Conservation (phyloP, 306 rosid genomes). For the Amphicarpaea edgeworthii region DNA sequence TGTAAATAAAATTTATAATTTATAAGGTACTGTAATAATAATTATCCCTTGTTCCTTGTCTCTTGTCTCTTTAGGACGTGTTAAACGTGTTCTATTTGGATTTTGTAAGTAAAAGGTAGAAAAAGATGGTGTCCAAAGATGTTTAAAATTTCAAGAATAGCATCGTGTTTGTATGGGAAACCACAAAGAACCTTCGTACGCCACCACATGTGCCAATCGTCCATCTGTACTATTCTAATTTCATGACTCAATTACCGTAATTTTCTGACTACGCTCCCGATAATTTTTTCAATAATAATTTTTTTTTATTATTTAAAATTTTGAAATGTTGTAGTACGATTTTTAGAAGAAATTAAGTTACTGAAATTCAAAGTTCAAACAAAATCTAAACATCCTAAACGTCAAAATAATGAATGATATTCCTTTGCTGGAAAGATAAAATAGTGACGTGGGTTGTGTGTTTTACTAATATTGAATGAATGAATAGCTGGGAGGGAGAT, state of each 20-base stretch:
- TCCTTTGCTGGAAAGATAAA: not conserved
- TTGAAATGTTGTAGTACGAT: not conserved
- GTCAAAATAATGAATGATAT: not conserved
- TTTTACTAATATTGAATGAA: not conserved
- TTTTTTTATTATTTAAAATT: not conserved
- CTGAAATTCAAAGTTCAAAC: no score
- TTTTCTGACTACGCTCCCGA: no score
- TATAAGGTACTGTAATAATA: no score
- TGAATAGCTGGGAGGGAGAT: not conserved
- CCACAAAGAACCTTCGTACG: constrained; percentile 13
- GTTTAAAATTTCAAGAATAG: not conserved
- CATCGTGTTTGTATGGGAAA: not conserved
- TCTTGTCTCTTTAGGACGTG: no score
- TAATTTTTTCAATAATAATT: not conserved
- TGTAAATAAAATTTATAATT: no score
- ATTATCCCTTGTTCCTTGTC: no score
- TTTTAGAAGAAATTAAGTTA: not conserved
- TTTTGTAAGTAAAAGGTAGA: no score
- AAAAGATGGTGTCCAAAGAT: not conserved
- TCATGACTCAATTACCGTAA: not conserved
- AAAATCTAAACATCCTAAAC: no score
- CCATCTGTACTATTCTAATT: not conserved
- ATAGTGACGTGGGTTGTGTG: not conserved
- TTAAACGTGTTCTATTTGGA: no score
- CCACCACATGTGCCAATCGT: not conserved